Percentiles rank a stretch among this genome's conserved stretches.
Evolutionary conservation across 768 basidiomycete species (phyloP).

Genomic region (Tephrocybe sp.): DNA sequence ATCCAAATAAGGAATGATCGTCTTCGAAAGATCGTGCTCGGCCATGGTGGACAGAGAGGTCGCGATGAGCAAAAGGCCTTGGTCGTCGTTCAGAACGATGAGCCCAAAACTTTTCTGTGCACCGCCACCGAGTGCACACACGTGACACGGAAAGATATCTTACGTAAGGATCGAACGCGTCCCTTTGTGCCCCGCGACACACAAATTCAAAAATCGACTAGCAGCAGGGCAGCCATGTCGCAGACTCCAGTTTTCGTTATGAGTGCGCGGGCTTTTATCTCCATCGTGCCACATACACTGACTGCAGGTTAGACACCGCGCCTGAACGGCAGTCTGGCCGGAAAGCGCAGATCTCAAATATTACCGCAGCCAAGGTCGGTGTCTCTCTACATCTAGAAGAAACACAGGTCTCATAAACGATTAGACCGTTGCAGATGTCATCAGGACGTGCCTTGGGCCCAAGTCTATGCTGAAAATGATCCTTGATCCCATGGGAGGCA

Average conservation of each 20-base stretch:
- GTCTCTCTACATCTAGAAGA: neutral
- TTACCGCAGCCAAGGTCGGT: slow-evolving; percentile 91
- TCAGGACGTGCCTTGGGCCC: slow-evolving; percentile 94
- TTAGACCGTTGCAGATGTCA: slow-evolving; percentile 97
- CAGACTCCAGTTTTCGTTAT: slow-evolving; percentile 85
- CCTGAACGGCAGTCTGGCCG: slow-evolving; percentile 93
- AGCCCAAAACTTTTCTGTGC: slow-evolving; percentile 14
- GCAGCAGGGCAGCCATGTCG: slow-evolving; percentile 31
- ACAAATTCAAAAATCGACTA: slow-evolving; percentile 7
- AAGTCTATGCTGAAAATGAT: slow-evolving; percentile 99
- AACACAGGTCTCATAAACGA: slow-evolving; percentile 4
- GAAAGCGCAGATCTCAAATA: slow-evolving; percentile 96
- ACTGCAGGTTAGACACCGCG: slow-evolving; percentile 68
- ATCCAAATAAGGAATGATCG: slow-evolving; percentile 90
- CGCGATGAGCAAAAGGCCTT: neutral
- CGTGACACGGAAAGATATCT: neutral
- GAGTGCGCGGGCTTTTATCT: slow-evolving; percentile 45
- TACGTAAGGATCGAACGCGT: slow-evolving; percentile 14
- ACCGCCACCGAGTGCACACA: slow-evolving; percentile 3
- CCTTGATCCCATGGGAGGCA: slow-evolving; percentile 98
- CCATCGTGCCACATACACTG: neutral
- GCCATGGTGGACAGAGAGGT: slow-evolving; percentile 49
- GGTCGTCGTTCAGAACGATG: slow-evolving; percentile 13
- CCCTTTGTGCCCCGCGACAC: slow-evolving; percentile 4
- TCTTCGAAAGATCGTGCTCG: slow-evolving; percentile 88